Percentiles rank a stretch among this genome's conserved stretches.
phyloP scores from a whole-genome alignment of 2,329 filamentous ascomycete genomes.

The Exophiala aquamarina region DNA sequence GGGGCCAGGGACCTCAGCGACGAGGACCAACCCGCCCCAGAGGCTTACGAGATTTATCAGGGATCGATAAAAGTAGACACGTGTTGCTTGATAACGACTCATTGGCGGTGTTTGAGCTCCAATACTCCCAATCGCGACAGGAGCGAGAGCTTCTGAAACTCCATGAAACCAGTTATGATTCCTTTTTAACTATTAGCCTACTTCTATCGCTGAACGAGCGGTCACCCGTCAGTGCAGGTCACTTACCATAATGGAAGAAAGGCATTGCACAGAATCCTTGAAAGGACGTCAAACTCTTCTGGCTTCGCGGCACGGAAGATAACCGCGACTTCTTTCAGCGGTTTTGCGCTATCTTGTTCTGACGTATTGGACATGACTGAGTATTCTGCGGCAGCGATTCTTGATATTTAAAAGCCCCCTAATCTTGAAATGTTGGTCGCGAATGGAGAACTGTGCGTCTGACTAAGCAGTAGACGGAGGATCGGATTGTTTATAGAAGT shows the following conservation, averaged over 20 bases:
- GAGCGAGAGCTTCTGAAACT: conserved; percentile 9
- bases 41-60: conserved; percentile 13
- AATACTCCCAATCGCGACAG: conserved; percentile 10
- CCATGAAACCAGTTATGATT: conserved; percentile 24
- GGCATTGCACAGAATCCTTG: conserved; percentile 21
- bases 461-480: no score
- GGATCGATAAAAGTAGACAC: conserved; percentile 17
- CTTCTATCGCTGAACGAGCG: not conserved
- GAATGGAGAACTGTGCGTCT: no score
- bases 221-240: not conserved
- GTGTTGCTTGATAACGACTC: conserved; percentile 11
- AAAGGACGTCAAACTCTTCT: conserved; percentile 18
- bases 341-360: no score
- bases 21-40: conserved; percentile 12
- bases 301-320: conserved; percentile 9
- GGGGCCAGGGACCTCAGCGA: conserved; percentile 9
- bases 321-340: not conserved
- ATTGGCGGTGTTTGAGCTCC: conserved; percentile 6
- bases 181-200: conserved; percentile 9
- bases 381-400: no score
- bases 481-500: no score
- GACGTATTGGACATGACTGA: no score
- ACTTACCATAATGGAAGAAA: conserved; percentile 21
- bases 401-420: no score
- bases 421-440: no score